Conservation (phyloP, 2,329 filamentous ascomycete species). For the Neonectria magnoliae region DNA sequence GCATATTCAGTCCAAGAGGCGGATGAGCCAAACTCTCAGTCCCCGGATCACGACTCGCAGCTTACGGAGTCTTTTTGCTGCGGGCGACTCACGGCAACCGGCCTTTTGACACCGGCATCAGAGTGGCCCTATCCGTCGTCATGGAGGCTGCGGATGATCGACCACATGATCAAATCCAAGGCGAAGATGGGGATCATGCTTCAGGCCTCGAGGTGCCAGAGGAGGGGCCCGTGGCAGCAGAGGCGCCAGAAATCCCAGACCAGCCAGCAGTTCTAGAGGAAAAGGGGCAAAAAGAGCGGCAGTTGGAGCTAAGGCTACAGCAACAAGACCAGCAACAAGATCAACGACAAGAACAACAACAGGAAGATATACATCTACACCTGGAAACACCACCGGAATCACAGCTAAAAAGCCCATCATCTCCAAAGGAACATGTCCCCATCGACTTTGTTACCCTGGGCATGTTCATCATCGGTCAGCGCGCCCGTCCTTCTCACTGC, state of each 20-base stretch:
- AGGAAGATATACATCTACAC: not conserved
- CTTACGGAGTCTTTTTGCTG: not conserved
- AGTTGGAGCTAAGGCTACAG: not conserved
- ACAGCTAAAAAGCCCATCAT: not conserved
- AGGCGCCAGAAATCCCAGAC: not conserved
- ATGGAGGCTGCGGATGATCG: constrained; percentile 16
- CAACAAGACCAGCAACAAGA: not conserved
- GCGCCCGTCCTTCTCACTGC: not conserved
- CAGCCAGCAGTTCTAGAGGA: not conserved
- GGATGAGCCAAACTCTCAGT: not conserved
- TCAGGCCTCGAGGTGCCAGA: constrained; percentile 6
- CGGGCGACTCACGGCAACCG: not conserved
- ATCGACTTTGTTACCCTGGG: constrained; percentile 76
- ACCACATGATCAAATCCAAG: constrained; percentile 19
- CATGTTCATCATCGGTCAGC: constrained; percentile 78
- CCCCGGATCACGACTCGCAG: not conserved
- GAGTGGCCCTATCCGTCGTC: not conserved
- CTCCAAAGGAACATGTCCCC: not conserved
- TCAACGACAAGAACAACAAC: not conserved
- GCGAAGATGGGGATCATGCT: constrained; percentile 17
- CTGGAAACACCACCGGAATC: not conserved
- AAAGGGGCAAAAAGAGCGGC: not conserved
- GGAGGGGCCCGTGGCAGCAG: not conserved
- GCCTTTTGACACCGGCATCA: not conserved
- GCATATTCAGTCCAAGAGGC: not conserved